phyloP scores from a whole-genome alignment of 768 basidiomycete genomes.

The Termitomyces sp. region DNA sequence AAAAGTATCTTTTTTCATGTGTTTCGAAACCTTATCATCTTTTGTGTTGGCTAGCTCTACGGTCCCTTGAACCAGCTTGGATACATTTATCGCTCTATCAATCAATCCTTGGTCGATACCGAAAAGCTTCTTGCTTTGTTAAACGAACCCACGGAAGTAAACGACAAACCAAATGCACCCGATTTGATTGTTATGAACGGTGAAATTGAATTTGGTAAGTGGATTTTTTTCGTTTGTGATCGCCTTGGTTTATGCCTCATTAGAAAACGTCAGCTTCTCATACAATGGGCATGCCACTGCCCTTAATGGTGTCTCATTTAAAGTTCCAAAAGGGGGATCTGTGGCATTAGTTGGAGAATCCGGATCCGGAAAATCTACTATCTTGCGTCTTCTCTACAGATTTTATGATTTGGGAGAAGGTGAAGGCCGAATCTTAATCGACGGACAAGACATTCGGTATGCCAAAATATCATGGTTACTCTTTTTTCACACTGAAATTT shows the following conservation, averaged over 20 bases:
- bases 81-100: slow-evolving; percentile 71
- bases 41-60: slow-evolving; percentile 43
- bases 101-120: slow-evolving; percentile 74
- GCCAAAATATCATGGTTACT: background rate
- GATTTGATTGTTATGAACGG: slow-evolving; percentile 69
- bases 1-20: background rate
- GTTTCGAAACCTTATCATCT: slow-evolving; percentile 2
- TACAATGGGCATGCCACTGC: slow-evolving; percentile 72
- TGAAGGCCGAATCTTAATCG: slow-evolving; percentile 74
- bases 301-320: slow-evolving; percentile 78
- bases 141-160: slow-evolving; percentile 77
- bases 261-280: slow-evolving; percentile 83
- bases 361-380: slow-evolving; percentile 79
- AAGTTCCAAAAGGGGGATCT: slow-evolving; percentile 77
- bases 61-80: slow-evolving; percentile 74
- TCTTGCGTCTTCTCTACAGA: slow-evolving; percentile 82
- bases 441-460: slow-evolving; percentile 74
- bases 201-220: slow-evolving; percentile 79
- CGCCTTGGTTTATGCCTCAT: background rate
- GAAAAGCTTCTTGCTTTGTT: slow-evolving; percentile 81
- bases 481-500: background rate
- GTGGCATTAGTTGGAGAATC: slow-evolving; percentile 89
- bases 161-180: slow-evolving; percentile 70
- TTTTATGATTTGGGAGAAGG: slow-evolving; percentile 88
- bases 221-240: background rate